Evolutionary conservation across 768 basidiomycete genomes (phyloP), one percentile per base, ranked within the genome.

Genomic region (Collybiopsis confluens): DNA sequence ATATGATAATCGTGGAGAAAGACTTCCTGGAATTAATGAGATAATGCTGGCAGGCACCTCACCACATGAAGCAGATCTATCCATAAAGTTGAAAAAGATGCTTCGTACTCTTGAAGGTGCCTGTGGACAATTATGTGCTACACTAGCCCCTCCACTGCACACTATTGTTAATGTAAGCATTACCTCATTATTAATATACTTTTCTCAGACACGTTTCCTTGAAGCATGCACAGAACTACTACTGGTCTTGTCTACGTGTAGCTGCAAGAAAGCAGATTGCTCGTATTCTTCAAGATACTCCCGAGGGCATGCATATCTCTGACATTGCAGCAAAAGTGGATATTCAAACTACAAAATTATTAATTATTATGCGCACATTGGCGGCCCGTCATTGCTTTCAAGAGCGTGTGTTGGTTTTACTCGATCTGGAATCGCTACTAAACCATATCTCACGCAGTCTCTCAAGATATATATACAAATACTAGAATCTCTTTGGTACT

Each of bases 381-480:
- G 42, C 21, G 27, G 16, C 42, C 4, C 42, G 42, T 20, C 42
- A 43, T 23, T 43, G 42, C 16, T 43, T 23, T 16, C 42, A 24
- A 7, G 42, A 43, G n/a, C 21, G 42, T 43, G 20, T 11, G n/a
- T 43, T 24, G n/a, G 21, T 23, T 43, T 13, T 43, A 2, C 16
- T 21, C 16, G 9, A 18, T 23, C 15, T 8, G n/a, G n/a, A n/a
- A n/a, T n/a, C n/a, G n/a, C n/a, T n/a, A n/a, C n/a, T n/a, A n/a
- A n/a, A n/a, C n/a, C n/a, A n/a, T n/a, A 24, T 43, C 3, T 26
- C 21, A 43, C 16, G 4, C 46, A 73, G 70, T 72, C 24, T 54
- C 61, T 15, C 54, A 50, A 4, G 60, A 69, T 28, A 63, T 64
- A 0, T 73, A 69, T 49, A 58, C 67, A 18, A 72, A 72, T 57